Evolutionary conservation across 1,284 basidiomycete species (phyloP).

Genomic region (Grifola frondosa): DNA sequence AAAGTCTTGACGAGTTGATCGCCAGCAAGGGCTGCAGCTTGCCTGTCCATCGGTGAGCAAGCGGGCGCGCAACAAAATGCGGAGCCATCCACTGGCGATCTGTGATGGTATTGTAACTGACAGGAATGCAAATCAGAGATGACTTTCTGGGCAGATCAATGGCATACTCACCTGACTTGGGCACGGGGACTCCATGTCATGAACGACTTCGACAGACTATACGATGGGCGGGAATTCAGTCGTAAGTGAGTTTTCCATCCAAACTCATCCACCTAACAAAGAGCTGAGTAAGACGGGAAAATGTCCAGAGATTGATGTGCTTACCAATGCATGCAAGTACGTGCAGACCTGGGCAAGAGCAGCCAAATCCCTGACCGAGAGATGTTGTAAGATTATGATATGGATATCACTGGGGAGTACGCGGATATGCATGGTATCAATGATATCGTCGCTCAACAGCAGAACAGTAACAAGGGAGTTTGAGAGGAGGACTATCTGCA

Average conservation of each 20-base stretch:
- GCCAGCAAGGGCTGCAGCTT: slow-evolving; percentile 62
- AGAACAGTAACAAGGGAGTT: no score
- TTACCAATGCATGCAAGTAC: slow-evolving; percentile 47
- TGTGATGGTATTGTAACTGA: slow-evolving; percentile 50
- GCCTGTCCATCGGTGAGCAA: slow-evolving; percentile 60
- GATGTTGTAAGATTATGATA: slow-evolving; percentile 49
- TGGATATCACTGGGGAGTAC: slow-evolving; percentile 58
- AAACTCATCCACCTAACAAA: slow-evolving; percentile 53
- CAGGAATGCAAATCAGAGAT: not conserved
- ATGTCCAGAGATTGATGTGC: slow-evolving; percentile 19
- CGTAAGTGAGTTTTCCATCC: slow-evolving; percentile 60
- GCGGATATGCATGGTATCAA: slow-evolving; percentile 23
- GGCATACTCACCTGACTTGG: slow-evolving; percentile 36
- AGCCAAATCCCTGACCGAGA: slow-evolving; percentile 46
- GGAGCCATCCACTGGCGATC: slow-evolving; percentile 55
- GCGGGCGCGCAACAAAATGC: slow-evolving; percentile 63
- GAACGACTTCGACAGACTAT: slow-evolving; percentile 48
- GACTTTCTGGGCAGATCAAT: not conserved
- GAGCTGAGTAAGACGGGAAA: not conserved
- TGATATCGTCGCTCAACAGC: no score
- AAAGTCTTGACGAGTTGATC: slow-evolving; percentile 52
- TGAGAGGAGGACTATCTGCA: no score
- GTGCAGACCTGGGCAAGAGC: slow-evolving; percentile 48
- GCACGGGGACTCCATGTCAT: slow-evolving; percentile 45
- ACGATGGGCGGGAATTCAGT: slow-evolving; percentile 49